Conservation (phyloP, 1,139 yeast genomes). For the Yamadazyma mexicana region DNA sequence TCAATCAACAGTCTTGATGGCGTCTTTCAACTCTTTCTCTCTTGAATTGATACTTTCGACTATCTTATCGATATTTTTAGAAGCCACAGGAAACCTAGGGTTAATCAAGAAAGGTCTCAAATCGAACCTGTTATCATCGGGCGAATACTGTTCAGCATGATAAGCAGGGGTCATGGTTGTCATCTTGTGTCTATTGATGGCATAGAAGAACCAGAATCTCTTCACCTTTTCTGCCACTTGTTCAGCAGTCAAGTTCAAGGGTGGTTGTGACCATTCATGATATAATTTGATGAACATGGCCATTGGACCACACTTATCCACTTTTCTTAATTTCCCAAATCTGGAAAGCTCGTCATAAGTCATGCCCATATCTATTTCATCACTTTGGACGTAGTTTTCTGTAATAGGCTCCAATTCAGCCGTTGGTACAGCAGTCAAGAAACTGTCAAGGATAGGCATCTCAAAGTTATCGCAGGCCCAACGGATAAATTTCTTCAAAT, state of each 20-base stretch:
- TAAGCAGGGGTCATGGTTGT: conserved; percentile 95
- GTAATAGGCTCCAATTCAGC: conserved; percentile 98
- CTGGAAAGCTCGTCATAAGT: conserved; percentile 89
- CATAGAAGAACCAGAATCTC: conserved; percentile 87
- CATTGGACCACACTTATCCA: conserved; percentile 93
- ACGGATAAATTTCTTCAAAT: conserved; percentile 77
- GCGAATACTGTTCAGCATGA: conserved; percentile 97
- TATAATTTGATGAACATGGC: conserved; percentile 87
- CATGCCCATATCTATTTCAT: conserved; percentile 98
- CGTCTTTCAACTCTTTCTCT: conserved; percentile 25
- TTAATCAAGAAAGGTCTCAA: conserved; percentile 89
- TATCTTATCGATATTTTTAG: conserved; percentile 79
- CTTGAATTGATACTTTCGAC: conserved; percentile 53
- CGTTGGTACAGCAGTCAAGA: conserved; percentile 89
- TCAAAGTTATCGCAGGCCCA: conserved; percentile 73
- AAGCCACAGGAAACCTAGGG: conserved; percentile 90
- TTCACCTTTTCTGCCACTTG: conserved; percentile 92
- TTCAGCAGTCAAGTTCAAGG: conserved; percentile 64
- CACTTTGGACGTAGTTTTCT: conserved; percentile 87
- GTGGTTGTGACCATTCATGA: conserved; percentile 88
- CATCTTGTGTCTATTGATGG: conserved; percentile 94
- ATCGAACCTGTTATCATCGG: conserved; percentile 96
- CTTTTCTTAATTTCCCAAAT: conserved; percentile 90
- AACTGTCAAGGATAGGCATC: conserved; percentile 74
- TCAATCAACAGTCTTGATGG: conserved; percentile 31